A percentile compares a stretch with the other conserved stretches of the same genome.
phyloP scores from a whole-genome alignment of 2,329 filamentous ascomycete species.

The Fusarium humuli region DNA sequence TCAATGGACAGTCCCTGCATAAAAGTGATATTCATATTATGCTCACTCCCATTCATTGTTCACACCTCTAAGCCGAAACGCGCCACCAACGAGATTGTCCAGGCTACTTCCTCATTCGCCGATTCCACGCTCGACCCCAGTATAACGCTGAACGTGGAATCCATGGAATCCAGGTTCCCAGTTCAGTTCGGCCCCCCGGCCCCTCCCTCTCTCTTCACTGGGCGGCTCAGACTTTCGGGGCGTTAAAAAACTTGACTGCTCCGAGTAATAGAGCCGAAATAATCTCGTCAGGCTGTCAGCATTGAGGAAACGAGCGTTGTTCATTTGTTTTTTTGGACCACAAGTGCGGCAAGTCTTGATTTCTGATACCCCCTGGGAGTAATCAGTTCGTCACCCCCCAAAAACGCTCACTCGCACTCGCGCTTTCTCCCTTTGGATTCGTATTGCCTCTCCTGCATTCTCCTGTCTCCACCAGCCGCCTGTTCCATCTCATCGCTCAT shows the following conservation, averaged over 20 bases:
- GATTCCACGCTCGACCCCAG: conserved; percentile 29
- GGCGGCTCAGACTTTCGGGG: neutral
- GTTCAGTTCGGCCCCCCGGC: conserved; percentile 10
- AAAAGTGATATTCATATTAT: conserved; percentile 11
- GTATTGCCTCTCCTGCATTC: conserved; percentile 27
- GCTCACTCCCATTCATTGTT: conserved; percentile 13
- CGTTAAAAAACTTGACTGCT: neutral
- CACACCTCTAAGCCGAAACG: conserved; percentile 21
- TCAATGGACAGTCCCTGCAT: conserved; percentile 27
- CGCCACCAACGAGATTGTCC: conserved; percentile 30
- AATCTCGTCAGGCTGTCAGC: neutral
- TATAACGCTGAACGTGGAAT: conserved; percentile 10
- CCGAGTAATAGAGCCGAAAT: neutral
- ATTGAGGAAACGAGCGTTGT: neutral
- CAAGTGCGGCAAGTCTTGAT: neutral
- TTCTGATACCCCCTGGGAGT: neutral
- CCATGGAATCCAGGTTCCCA: conserved; percentile 22
- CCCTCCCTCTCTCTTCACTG: conserved; percentile 8
- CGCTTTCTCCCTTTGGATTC: conserved; percentile 35
- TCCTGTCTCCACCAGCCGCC: conserved; percentile 28
- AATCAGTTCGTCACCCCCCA: conserved; percentile 21
- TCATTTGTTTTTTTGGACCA: neutral
- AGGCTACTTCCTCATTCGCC: conserved; percentile 9
- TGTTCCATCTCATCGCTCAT: conserved; percentile 6
- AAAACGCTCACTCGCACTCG: conserved; percentile 26